Base-by-base conservation (phyloP, 2,329 filamentous ascomycete genomes). In the Oidium heveae region DNA sequence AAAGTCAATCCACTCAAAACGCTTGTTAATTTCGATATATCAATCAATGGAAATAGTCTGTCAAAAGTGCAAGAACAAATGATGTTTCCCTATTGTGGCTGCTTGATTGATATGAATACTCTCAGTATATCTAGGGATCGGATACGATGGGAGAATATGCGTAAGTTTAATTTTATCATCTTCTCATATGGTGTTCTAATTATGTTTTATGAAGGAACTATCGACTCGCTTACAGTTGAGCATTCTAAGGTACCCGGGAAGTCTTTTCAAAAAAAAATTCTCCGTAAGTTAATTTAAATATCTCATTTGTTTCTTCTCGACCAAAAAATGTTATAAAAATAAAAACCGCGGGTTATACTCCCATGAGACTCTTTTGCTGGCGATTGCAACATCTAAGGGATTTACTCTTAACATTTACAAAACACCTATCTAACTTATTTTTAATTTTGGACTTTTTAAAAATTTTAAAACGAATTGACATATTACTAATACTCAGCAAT, bases 11-110 rank as follows among this genome's bases (percentile, higher is more conserved):
- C 76, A 0, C 70, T 74, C 51, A 98, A 98, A 69, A 91, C 81
- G 39, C 70, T 94, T 55, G 77, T 82, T 55, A 98, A 94, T 65
- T 96, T 96, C 64, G 76, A 83, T 20, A 70, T 82, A 51, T 64
- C 63, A 0, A 68, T 87, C 43, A 67, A 73, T 33, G 77, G 73
- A 0, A 63, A 65, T 8, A 65, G 69, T 33, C 72, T 84, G 41
- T 69, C 71, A 3, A 71, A 73, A 41, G 62, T 77, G 41, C 70
- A 68, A 57, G 65, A 64, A 1, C 61, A 60, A 0, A 44, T 13
- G 22, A 59, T n/a, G n/a, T 96, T 98, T 64, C 86, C 89, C 0
- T 98, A 94, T 66, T 96, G 91, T 63, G 91, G 91, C 41, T 77
- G 78, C 44, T 66, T 78, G 16, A 86, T 98, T 60, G 71, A 94